phyloP scores from a whole-genome alignment of 768 basidiomycete genomes.

The Leccinum incarnatum region DNA sequence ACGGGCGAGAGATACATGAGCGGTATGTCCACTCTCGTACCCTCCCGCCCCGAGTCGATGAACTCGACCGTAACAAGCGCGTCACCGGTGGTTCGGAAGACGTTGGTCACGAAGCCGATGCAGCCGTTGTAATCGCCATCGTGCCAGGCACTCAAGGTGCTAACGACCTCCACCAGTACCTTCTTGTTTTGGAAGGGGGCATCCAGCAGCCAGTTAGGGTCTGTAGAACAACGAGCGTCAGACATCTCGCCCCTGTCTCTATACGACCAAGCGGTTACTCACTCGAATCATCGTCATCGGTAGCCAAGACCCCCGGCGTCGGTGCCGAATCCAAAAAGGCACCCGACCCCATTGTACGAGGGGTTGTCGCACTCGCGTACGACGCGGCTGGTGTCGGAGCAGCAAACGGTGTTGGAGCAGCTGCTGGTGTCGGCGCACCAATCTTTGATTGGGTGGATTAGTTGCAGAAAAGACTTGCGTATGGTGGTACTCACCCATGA shows the following conservation, averaged over 20 bases:
- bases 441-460: slow-evolving; percentile 19
- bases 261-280: slow-evolving; percentile 10
- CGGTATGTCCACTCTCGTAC: slow-evolving; percentile 37
- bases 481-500: slow-evolving; percentile 32
- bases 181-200: slow-evolving; percentile 27
- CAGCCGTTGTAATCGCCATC: slow-evolving; percentile 28
- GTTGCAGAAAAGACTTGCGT: slow-evolving; percentile 17
- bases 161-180: slow-evolving; percentile 28
- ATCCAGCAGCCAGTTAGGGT: slow-evolving; percentile 29
- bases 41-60: slow-evolving; percentile 32
- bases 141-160: slow-evolving; percentile 27
- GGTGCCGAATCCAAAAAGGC: slow-evolving; percentile 28
- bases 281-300: slow-evolving; percentile 31
- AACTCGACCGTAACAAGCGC: slow-evolving; percentile 28
- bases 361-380: slow-evolving; percentile 33
- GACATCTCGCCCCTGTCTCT: slow-evolving; percentile 7
- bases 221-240: slow-evolving; percentile 21
- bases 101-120: slow-evolving; percentile 28
- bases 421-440: slow-evolving; percentile 37
- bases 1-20: slow-evolving; percentile 43
- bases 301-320: slow-evolving; percentile 27
- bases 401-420: slow-evolving; percentile 39
- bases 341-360: slow-evolving; percentile 27
- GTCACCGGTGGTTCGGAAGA: slow-evolving; percentile 28
- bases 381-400: slow-evolving; percentile 31